Evolutionary conservation across 2,329 filamentous ascomycete genomes (phyloP).

Genomic region (Colletotrichum siamense): DNA sequence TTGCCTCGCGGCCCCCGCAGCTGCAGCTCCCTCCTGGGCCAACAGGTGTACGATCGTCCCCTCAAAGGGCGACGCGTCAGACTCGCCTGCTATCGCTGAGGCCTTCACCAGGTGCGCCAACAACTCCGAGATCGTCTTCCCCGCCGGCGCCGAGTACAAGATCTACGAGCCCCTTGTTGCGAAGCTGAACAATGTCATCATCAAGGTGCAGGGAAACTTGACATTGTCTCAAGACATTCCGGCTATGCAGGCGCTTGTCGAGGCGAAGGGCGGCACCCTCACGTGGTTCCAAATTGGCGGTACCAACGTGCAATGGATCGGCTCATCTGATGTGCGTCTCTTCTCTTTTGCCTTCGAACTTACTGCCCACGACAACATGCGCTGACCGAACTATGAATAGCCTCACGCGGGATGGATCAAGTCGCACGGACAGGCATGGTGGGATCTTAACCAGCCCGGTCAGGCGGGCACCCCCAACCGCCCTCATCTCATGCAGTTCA

Average conservation of each 20-base stretch:
- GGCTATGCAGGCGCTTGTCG: conserved; percentile 39
- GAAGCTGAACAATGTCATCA: conserved; percentile 46
- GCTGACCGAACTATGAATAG: conserved; percentile 1
- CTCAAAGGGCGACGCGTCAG: conserved; percentile 41
- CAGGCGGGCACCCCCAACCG: conserved; percentile 41
- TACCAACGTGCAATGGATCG: conserved; percentile 34
- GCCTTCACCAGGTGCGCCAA: conserved; percentile 41
- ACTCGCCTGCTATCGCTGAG: conserved; percentile 40
- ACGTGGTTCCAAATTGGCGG: conserved; percentile 45
- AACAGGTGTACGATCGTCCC: conserved; percentile 24
- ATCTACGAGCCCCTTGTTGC: conserved; percentile 42
- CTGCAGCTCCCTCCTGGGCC: background rate
- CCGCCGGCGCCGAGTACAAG: conserved; percentile 45
- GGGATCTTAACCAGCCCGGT: conserved; percentile 45
- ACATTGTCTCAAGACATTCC: conserved; percentile 45
- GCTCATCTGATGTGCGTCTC: conserved; percentile 35
- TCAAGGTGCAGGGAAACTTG: conserved; percentile 46
- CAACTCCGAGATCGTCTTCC: conserved; percentile 40
- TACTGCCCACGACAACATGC: background rate
- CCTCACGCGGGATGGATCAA: conserved; percentile 45
- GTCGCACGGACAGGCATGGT: conserved; percentile 50
- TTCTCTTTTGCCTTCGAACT: background rate
- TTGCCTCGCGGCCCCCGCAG: background rate
- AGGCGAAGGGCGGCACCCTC: conserved; percentile 31
- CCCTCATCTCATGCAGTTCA: conserved; percentile 45